Conservation (phyloP, 495 filamentous ascomycete genomes). For the Penicillium macrosclerotiorum region DNA sequence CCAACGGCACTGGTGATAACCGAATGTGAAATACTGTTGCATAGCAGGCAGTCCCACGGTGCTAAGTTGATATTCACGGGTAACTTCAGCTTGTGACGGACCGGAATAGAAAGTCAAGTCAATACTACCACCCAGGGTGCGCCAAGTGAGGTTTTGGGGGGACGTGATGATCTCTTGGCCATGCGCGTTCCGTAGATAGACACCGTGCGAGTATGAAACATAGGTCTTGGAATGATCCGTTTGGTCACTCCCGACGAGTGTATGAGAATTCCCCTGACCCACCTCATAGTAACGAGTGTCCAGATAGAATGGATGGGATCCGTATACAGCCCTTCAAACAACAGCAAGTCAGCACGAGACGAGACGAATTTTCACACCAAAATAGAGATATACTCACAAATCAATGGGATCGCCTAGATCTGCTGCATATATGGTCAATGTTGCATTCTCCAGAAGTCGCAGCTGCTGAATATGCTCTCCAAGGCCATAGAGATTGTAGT, state of each 20-base stretch:
- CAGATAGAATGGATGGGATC: slow-evolving; percentile 60
- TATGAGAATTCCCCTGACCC: slow-evolving; percentile 49
- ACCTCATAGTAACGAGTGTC: slow-evolving; percentile 65
- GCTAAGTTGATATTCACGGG: slow-evolving; percentile 53
- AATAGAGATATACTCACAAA: slow-evolving; percentile 24
- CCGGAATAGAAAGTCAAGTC: slow-evolving; percentile 64
- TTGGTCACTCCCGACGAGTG: slow-evolving; percentile 53
- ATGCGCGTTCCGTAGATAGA: slow-evolving; percentile 65
- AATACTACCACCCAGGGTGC: slow-evolving; percentile 61
- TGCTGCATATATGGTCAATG: slow-evolving; percentile 67
- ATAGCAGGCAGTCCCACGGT: slow-evolving; percentile 60
- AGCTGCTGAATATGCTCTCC: slow-evolving; percentile 60
- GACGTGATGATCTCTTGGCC: slow-evolving; percentile 71
- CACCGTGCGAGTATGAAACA: slow-evolving; percentile 58
- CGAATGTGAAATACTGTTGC: slow-evolving; percentile 63
- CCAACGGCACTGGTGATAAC: slow-evolving; percentile 66
- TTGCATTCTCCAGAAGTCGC: slow-evolving; percentile 57
- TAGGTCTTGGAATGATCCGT: slow-evolving; percentile 56
- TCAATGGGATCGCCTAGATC: slow-evolving; percentile 66
- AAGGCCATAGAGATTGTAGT: slow-evolving; percentile 64
- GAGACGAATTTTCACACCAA: background rate
- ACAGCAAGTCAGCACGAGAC: background rate
- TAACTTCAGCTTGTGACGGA: slow-evolving; percentile 54
- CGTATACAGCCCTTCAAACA: slow-evolving; percentile 53
- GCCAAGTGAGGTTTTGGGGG: slow-evolving; percentile 71